Evolutionary conservation across 495 filamentous ascomycete species (phyloP).

Genomic region (Immersiella caudata): DNA sequence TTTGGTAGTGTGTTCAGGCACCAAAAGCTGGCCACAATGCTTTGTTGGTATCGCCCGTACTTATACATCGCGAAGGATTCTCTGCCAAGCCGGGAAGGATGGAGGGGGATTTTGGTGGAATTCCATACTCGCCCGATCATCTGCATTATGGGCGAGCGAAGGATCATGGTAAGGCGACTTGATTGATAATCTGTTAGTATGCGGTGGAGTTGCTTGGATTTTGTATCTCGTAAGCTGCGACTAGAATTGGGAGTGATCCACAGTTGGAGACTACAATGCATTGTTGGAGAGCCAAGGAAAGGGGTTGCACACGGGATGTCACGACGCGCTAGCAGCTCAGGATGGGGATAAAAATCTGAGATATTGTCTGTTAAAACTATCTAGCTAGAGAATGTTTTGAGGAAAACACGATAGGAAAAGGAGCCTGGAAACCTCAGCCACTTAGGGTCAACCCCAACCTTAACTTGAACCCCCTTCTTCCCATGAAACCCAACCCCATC

Average conservation of each 20-base stretch:
- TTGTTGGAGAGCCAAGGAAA: background rate
- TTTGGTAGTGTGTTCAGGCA: too few relatives aligned
- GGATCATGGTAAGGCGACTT: background rate
- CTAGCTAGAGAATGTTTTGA: too few relatives aligned
- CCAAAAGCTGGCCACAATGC: too few relatives aligned
- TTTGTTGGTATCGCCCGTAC: too few relatives aligned
- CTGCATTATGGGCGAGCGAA: background rate
- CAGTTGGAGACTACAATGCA: background rate
- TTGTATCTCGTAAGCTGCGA: background rate
- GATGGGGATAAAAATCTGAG: too few relatives aligned
- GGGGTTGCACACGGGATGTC: too few relatives aligned
- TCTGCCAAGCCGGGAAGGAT: background rate
- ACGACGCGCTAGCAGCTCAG: too few relatives aligned
- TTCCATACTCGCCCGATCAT: background rate
- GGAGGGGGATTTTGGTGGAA: background rate
- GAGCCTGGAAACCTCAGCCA: too few relatives aligned
- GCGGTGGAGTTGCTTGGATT: background rate
- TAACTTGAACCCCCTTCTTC: background rate
- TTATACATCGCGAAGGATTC: too few relatives aligned
- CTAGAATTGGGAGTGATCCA: background rate
- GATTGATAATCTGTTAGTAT: background rate
- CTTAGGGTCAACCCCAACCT: background rate
- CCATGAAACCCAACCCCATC: background rate
- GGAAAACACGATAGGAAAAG: too few relatives aligned
- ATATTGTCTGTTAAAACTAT: too few relatives aligned